Base-by-base conservation (phyloP, 108 stramenopile genomes). In the Craspedostauros australis region DNA sequence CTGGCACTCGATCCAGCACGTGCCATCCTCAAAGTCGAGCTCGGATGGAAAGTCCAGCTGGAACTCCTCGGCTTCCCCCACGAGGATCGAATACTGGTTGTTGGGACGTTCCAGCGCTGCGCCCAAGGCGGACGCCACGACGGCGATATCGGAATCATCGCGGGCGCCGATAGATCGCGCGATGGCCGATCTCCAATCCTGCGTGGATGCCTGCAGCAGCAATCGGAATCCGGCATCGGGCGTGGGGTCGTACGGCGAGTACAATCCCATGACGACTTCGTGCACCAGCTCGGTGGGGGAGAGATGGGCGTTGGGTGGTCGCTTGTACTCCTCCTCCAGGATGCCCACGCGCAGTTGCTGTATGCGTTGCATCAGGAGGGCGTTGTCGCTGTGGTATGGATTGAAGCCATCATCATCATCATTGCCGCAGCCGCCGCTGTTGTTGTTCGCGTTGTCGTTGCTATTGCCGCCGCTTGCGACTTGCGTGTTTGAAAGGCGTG, bases 81-180 rank as follows among this genome's bases (percentile, higher is more conserved):
- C 80, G 25, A 81, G 49, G 12, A 81, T 74, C 5, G 57, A 69
- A 56, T 74, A 81, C 41, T 81, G 80, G 51, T 74, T 76, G 18
- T 63, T 38, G 0, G 54, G 44, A 6, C 80, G 49, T 45, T 54
- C 70, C 44, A 80, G 70, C 1, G 72, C 65, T 18, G 41, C 18
- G 3, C 57, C 45, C n/a, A 68, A 32, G 16, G 50, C 53, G n/a
- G 66, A 60, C 2, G 66, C 58, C 5, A 68, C 52, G 8, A 49
- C 5, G 11, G 60, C 58, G 23, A 12, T 21, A 28, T 42, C 46
- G 4, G 50, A 31, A 12, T 50, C 37, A 9, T 36, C 14, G 34
- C 11, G 9, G 11, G 59, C 66, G 2, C 66, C 66, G 12, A 68
- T 23, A 2, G 52, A 54, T 12, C 53, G 36, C 14, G 32, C 44